These are phyloP conservation scores for Candida berthetii DNA, from an alignment of 805 yeast genomes.

Conservation along the genomic window DNA sequence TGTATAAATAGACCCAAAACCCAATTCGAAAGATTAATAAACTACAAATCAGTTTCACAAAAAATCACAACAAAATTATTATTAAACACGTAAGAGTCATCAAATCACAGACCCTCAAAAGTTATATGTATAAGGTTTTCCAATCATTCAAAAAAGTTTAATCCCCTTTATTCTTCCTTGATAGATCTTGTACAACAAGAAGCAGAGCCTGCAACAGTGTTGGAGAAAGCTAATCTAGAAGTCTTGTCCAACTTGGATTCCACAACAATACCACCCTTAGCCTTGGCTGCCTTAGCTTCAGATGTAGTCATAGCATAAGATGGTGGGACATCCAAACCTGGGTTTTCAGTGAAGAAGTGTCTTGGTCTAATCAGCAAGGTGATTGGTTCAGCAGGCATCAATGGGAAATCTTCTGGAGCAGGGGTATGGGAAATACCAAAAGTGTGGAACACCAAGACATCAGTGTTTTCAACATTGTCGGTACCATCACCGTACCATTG, in stretches of 20 bases:
- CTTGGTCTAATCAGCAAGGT: slow-evolving; percentile 71
- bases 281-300: slow-evolving; percentile 30
- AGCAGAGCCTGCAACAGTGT: slow-evolving; percentile 8
- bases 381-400: slow-evolving; percentile 84
- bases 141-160: not conserved
- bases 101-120: too few relatives aligned
- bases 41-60: too few relatives aligned
- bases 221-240: slow-evolving; percentile 44
- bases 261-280: slow-evolving; percentile 30
- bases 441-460: slow-evolving; percentile 72
- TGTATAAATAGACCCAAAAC: too few relatives aligned
- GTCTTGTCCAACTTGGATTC: slow-evolving; percentile 37
- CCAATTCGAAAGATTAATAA: too few relatives aligned
- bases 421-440: slow-evolving; percentile 86
- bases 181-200: not conserved
- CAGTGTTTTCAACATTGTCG: slow-evolving; percentile 57
- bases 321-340: slow-evolving; percentile 70
- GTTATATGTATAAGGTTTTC: not conserved
- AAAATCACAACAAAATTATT: too few relatives aligned
- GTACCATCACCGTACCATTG: slow-evolving; percentile 62
- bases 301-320: slow-evolving; percentile 46
- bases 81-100: too few relatives aligned
- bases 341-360: slow-evolving; percentile 73
- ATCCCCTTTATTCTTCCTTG: not conserved
- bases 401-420: slow-evolving; percentile 85